phyloP scores from a whole-genome alignment of 768 basidiomycete species.

The Lactifluus pinguis region DNA sequence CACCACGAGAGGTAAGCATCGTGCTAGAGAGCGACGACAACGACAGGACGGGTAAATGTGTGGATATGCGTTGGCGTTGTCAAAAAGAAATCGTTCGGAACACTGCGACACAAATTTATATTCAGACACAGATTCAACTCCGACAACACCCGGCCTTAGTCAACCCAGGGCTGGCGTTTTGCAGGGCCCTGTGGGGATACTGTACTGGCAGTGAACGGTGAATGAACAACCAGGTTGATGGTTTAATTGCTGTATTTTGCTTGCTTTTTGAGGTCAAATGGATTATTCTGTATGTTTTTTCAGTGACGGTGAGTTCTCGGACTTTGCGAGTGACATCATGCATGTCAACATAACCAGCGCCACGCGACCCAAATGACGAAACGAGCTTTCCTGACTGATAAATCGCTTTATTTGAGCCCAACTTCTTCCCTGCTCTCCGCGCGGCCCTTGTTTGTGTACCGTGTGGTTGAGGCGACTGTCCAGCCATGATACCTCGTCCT shows the following conservation, averaged over 20 bases:
- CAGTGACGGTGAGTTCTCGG: no score
- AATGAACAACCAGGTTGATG: no score
- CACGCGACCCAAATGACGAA: no score
- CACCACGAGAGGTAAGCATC: conserved; percentile 85
- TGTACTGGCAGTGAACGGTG: no score
- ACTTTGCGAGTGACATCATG: neutral
- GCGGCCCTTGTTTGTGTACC: neutral
- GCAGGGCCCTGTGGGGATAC: no score
- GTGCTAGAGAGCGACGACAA: conserved; percentile 31
- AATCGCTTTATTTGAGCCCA: no score
- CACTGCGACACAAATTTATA: neutral
- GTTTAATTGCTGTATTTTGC: no score
- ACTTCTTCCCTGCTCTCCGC: neutral
- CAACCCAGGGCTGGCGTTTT: neutral
- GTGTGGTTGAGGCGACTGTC: neutral
- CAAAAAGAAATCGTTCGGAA: neutral
- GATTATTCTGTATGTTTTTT: no score
- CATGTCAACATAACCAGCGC: neutral
- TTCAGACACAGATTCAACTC: conserved; percentile 17
- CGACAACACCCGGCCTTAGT: conserved; percentile 2
- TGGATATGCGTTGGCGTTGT: conserved; percentile 12
- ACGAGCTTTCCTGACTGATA: neutral
- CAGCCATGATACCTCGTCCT: conserved; percentile 2
- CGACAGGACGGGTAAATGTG: conserved; percentile 18
- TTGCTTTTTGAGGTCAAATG: no score